Evolutionary conservation across 2,329 filamentous ascomycete genomes (phyloP), one percentile per base, ranked within the genome.

Genomic region (Capronia americana): DNA sequence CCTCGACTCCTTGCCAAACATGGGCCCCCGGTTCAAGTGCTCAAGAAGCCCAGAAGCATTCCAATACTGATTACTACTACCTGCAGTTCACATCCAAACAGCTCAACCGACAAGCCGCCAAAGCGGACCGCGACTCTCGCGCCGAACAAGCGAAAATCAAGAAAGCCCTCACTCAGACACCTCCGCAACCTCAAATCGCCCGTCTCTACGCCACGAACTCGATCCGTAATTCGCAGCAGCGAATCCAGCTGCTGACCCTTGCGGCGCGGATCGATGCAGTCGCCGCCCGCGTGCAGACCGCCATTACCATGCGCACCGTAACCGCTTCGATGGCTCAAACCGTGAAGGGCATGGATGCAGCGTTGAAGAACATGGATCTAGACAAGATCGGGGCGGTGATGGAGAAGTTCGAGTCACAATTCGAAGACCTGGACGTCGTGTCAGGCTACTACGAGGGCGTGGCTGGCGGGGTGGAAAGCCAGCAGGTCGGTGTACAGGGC

Each of bases 401-500:
- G 87, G 87, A 89, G 72, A 84, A 84, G 61, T 89, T 89, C 74
- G 87, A 89, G 75, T 84, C 83, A 14, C 81, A 83, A 69, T 83
- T 83, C 70, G 82, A 83, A 70, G 81, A 84, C 68, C 74, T 84
- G 0, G 81, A 84, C 71, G 81, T 84, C 51, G 80, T 81, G 54
- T 81, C 78, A 11, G 85, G 88, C 72, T 92, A 93, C 79, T 95
- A 95, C 79, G 92, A 94, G 78, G 90, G 90, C 44, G 96, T 92
- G 77, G 91, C 79, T 74, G 90, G 82, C 76, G 91, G 83, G 77
- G 72, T 74, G 1, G 72, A 74, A 63, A 72, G 68, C 38, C 72
- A 74, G 60, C 71, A 73, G 55, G 69, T 74, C 14, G 72, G 72
- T 2, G 72, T 70, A 2, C 93, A 81, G 80, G 91, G 82, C 79